Evolutionary conservation across 2,329 filamentous ascomycete species (phyloP).

Genomic region (Exophiala calicioides): DNA sequence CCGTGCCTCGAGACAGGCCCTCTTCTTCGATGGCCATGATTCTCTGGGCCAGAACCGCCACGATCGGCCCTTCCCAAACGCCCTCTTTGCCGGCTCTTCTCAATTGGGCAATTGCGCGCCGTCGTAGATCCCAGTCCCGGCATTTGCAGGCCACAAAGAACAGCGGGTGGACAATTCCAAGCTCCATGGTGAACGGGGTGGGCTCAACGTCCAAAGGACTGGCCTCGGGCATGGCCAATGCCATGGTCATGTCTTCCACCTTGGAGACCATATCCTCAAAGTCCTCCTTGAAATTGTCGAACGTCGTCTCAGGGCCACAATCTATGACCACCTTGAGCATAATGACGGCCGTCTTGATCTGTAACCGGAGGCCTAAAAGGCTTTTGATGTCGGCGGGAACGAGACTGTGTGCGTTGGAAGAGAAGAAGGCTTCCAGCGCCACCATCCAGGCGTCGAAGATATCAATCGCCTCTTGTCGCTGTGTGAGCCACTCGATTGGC

Average conservation of each 20-base stretch:
- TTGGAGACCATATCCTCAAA: slow-evolving; percentile 33
- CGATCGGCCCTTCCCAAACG: slow-evolving; percentile 38
- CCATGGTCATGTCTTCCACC: slow-evolving; percentile 28
- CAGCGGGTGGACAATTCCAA: slow-evolving; percentile 37
- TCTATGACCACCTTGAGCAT: slow-evolving; percentile 32
- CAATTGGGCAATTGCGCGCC: slow-evolving; percentile 35
- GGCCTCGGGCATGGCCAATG: slow-evolving; percentile 23
- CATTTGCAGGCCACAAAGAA: slow-evolving; percentile 39
- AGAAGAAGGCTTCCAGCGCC: slow-evolving; percentile 30
- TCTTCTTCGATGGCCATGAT: slow-evolving; percentile 33
- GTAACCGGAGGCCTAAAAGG: slow-evolving; percentile 31
- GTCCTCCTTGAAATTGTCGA: slow-evolving; percentile 27
- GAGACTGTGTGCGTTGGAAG: slow-evolving; percentile 10
- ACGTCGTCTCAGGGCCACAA: slow-evolving; percentile 28
- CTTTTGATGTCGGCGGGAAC: slow-evolving; percentile 26
- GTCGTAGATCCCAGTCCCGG: slow-evolving; percentile 30
- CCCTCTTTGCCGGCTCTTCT: slow-evolving; percentile 39
- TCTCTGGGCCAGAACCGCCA: slow-evolving; percentile 34
- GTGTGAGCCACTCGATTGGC: slow-evolving; percentile 26
- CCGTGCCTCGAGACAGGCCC: slow-evolving; percentile 19
- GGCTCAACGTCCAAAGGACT: slow-evolving; percentile 26
- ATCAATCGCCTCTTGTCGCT: slow-evolving; percentile 23
- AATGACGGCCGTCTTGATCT: slow-evolving; percentile 32
- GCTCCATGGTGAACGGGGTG: slow-evolving; percentile 34
- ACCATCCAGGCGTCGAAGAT: slow-evolving; percentile 31